phyloP scores from a whole-genome alignment of 2,329 filamentous ascomycete species.

The Pyrenophora teres region DNA sequence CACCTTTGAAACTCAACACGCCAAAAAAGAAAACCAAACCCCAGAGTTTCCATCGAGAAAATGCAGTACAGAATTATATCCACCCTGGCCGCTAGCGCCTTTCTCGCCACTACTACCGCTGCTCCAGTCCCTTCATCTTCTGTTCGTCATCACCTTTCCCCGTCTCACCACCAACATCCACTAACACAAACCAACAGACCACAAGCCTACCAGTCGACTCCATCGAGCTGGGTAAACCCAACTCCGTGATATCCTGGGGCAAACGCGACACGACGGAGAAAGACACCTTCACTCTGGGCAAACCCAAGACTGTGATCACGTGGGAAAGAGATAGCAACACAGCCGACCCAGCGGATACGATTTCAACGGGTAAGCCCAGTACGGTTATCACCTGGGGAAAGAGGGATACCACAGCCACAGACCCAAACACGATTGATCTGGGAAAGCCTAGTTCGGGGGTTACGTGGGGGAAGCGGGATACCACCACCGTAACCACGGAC shows the following conservation, averaged over 20 bases:
- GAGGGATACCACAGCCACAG: neutral
- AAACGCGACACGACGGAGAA: conserved; percentile 5
- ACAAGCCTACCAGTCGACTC: conserved; percentile 8
- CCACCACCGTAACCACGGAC: too few species aligned
- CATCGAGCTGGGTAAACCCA: conserved; percentile 23
- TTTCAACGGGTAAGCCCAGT: conserved; percentile 12
- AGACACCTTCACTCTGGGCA: neutral
- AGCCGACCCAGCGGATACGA: neutral
- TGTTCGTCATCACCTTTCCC: conserved; percentile 11
- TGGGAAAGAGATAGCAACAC: conserved; percentile 17
- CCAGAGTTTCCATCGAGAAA: neutral
- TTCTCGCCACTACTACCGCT: conserved; percentile 27
- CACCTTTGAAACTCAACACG: neutral
- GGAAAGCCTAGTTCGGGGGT: conserved; percentile 4
- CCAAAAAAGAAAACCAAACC: neutral
- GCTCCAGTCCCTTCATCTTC: conserved; percentile 31
- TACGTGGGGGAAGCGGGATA: conserved; percentile 24
- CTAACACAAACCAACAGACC: conserved; percentile 5
- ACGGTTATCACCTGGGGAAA: conserved; percentile 25
- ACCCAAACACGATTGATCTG: conserved; percentile 1
- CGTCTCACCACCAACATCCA: neutral
- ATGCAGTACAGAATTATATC: conserved; percentile 40
- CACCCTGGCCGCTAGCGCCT: conserved; percentile 28
- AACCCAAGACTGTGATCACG: conserved; percentile 9
- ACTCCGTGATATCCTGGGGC: conserved; percentile 22